A percentile compares a stretch with the other conserved stretches of the same genome.
phyloP scores from a whole-genome alignment of 129 eudicot genomes.

The Flaveria bidentis region DNA sequence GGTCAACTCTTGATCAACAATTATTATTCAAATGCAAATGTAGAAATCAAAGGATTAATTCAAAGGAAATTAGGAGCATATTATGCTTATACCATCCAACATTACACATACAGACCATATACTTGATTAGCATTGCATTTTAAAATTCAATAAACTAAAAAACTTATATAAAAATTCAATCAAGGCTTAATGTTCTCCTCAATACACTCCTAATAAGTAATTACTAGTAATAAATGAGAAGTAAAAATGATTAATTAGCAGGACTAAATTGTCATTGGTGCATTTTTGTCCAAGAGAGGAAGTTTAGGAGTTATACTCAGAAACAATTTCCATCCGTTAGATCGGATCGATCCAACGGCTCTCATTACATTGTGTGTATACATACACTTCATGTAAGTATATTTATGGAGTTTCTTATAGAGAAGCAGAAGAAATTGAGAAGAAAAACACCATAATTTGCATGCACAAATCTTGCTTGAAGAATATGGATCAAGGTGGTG shows the following conservation, averaged over 20 bases:
- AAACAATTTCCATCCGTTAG: conserved; percentile 37
- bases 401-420: conserved; percentile 30
- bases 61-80: conserved; percentile 18
- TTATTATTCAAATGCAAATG: conserved; percentile 10
- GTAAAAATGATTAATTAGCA: conserved; percentile 29
- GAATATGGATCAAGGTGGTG: conserved; percentile 47
- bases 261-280: conserved; percentile 11
- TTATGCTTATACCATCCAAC: conserved; percentile 8
- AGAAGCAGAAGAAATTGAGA: conserved; percentile 23
- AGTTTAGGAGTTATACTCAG: conserved; percentile 51
- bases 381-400: conserved; percentile 22
- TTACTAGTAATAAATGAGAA: conserved; percentile 23
- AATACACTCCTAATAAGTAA: conserved; percentile 37
- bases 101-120: not conserved
- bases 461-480: conserved; percentile 21
- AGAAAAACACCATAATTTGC: conserved; percentile 31
- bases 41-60: conserved; percentile 12
- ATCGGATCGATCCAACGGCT: conserved; percentile 41
- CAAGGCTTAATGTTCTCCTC: conserved; percentile 42
- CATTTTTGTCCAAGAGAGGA: conserved; percentile 34
- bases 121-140: not conserved
- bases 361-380: conserved; percentile 20
- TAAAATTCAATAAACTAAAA: not conserved
- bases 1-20: not conserved
- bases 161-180: conserved; percentile 14